phyloP scores from a whole-genome alignment of 179 eudicot species.

The Silene noctiflora region DNA sequence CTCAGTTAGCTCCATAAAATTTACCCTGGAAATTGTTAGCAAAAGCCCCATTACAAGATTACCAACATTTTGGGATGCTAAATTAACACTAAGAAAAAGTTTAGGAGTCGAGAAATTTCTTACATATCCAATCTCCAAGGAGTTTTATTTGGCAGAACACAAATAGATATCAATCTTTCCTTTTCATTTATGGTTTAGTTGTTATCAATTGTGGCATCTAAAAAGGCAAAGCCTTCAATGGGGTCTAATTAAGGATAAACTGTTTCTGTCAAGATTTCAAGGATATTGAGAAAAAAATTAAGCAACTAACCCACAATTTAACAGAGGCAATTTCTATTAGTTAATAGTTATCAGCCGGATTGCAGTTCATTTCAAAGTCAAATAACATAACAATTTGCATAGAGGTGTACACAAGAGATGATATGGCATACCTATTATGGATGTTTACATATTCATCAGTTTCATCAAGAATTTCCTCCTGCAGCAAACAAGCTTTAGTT shows the following conservation, averaged over 20 bases:
- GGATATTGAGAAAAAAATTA: neutral
- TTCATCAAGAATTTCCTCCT: slow-evolving; percentile 99
- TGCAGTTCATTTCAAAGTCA: neutral
- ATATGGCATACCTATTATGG: slow-evolving; percentile 70
- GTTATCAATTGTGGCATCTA: neutral
- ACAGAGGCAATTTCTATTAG: neutral
- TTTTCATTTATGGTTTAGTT: neutral
- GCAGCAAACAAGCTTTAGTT: slow-evolving; percentile 21
- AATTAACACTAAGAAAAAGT: neutral
- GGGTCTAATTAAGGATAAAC: neutral
- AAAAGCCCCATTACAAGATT: neutral
- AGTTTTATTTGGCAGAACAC: neutral
- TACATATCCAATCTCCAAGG: neutral
- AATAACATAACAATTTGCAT: neutral
- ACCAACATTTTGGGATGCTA: neutral
- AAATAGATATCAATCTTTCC: neutral
- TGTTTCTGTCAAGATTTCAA: neutral
- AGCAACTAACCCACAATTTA: neutral
- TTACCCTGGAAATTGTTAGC: neutral
- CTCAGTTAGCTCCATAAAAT: neutral
- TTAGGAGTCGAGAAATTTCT: neutral
- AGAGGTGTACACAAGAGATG: slow-evolving; percentile 5
- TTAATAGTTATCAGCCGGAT: neutral
- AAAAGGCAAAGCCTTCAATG: neutral
- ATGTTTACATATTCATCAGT: slow-evolving; percentile 97